Conservation (phyloP, 1,284 basidiomycete species). For the Cryptococcus sp. region DNA sequence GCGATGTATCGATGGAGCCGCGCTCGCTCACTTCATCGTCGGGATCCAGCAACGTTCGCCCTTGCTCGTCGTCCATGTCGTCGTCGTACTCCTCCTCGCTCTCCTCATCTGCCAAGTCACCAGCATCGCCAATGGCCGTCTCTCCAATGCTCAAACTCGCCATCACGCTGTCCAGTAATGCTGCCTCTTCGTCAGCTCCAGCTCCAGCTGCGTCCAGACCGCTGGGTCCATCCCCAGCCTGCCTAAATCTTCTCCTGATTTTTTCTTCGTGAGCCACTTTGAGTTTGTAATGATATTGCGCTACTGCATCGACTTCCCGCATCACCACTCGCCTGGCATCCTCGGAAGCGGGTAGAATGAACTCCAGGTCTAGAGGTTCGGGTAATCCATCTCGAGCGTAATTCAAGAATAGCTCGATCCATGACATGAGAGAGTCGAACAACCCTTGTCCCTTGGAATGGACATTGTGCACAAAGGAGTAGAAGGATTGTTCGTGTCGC, state of each 20-base stretch:
- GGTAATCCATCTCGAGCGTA: slow-evolving; percentile 86
- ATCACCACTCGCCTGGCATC: slow-evolving; percentile 73
- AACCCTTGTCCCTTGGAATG: slow-evolving; percentile 95
- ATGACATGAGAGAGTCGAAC: slow-evolving; percentile 91
- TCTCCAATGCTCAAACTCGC: slow-evolving; percentile 77
- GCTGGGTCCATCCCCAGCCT: slow-evolving; percentile 53
- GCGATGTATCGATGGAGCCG: slow-evolving; percentile 17
- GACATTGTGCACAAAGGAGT: slow-evolving; percentile 97
- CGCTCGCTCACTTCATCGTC: slow-evolving; percentile 51
- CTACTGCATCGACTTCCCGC: slow-evolving; percentile 79
- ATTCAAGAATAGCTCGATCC: slow-evolving; percentile 94
- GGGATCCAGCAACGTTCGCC: slow-evolving; percentile 16
- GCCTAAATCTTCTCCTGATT: slow-evolving; percentile 71
- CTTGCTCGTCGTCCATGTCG: slow-evolving; percentile 47
- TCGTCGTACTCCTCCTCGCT: slow-evolving; percentile 55
- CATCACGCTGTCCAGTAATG: slow-evolving; percentile 74
- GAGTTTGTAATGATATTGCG: slow-evolving; percentile 85
- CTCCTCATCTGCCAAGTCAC: slow-evolving; percentile 73
- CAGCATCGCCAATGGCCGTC: slow-evolving; percentile 70
- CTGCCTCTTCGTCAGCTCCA: slow-evolving; percentile 74
- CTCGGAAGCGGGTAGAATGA: slow-evolving; percentile 77
- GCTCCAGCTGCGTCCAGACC: slow-evolving; percentile 39
- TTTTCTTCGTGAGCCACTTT: slow-evolving; percentile 89
- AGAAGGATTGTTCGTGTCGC: slow-evolving; percentile 93
- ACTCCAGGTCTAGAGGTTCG: slow-evolving; percentile 70